Evolutionary conservation across 2,329 filamentous ascomycete species (phyloP).

Genomic region (Nothophoma quercina): DNA sequence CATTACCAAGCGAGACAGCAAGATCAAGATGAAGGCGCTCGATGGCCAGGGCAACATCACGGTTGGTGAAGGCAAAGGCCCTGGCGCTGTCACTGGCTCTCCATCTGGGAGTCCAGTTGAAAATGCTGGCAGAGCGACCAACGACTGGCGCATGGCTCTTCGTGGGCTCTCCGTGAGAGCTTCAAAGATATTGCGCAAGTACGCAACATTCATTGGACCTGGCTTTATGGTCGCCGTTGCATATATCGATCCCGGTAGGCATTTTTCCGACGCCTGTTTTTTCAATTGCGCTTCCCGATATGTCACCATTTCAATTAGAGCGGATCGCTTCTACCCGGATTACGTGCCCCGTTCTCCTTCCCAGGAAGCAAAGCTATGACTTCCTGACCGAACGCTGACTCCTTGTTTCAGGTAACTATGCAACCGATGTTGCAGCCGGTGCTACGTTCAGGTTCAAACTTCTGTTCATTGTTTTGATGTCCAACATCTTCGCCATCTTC

Average conservation of each 20-base stretch:
- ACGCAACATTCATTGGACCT: conserved; percentile 68
- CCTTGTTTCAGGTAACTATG: conserved; percentile 65
- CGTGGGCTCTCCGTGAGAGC: conserved; percentile 26
- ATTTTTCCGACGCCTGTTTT: no score
- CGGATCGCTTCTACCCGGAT: no score
- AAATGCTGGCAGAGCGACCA: not conserved
- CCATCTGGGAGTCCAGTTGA: no score
- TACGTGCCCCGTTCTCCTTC: no score
- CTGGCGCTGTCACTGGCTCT: no score
- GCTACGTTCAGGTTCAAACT: conserved; percentile 70
- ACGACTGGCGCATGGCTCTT: conserved; percentile 1
- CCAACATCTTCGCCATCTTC: conserved; percentile 75
- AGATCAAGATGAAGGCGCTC: not conserved
- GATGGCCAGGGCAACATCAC: not conserved
- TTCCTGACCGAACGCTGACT: not conserved
- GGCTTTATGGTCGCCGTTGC: conserved; percentile 67
- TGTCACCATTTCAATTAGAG: no score
- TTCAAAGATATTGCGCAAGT: conserved; percentile 48
- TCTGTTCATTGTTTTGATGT: conserved; percentile 72
- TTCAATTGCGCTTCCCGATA: no score
- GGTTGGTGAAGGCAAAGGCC: not conserved
- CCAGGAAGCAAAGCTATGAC: no score
- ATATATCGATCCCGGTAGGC: conserved; percentile 56
- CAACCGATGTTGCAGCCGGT: conserved; percentile 73
- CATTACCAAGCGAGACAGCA: not conserved